Percentiles rank a stretch among this genome's conserved stretches.
Conservation (phyloP, 768 basidiomycete species). For the Megacollybia marginata region DNA sequence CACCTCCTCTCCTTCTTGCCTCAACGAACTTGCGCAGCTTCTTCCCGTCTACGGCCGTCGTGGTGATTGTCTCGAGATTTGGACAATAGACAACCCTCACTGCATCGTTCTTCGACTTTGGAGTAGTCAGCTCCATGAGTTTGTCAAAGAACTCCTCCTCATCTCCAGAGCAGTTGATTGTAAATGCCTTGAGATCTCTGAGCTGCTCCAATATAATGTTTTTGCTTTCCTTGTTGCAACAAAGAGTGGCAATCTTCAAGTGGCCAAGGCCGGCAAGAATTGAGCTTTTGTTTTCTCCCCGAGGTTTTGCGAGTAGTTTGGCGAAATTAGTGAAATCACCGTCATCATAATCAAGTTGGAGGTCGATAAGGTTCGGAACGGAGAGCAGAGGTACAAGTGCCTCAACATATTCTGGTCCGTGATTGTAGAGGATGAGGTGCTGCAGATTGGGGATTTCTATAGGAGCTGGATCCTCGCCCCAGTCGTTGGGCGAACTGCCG, state of each 20-base stretch:
- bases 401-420: slow-evolving; percentile 28
- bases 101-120: slow-evolving; percentile 7
- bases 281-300: slow-evolving; percentile 31
- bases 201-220: slow-evolving; percentile 41
- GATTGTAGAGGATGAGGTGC: slow-evolving; percentile 31
- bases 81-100: slow-evolving; percentile 35
- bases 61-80: slow-evolving; percentile 38
- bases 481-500: slow-evolving; percentile 19
- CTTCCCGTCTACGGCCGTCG: slow-evolving; percentile 33
- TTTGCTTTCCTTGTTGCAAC: slow-evolving; percentile 19
- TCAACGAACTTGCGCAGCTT: slow-evolving; percentile 38
- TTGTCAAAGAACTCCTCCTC: slow-evolving; percentile 21
- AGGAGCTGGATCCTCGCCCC: slow-evolving; percentile 26
- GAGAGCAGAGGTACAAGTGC: slow-evolving; percentile 32
- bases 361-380: slow-evolving; percentile 29
- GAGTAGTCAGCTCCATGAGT: slow-evolving; percentile 9
- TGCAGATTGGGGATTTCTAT: slow-evolving; percentile 33
- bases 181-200: slow-evolving; percentile 37
- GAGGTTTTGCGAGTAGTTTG: slow-evolving; percentile 31
- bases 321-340: slow-evolving; percentile 49
- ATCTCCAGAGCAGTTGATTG: slow-evolving; percentile 31
- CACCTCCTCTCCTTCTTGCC: slow-evolving; percentile 30
- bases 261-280: slow-evolving; percentile 41
- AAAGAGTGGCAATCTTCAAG: slow-evolving; percentile 38
- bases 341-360: slow-evolving; percentile 50